Conservation (phyloP, 2,329 filamentous ascomycete genomes). For the Aspergillus tanneri region DNA sequence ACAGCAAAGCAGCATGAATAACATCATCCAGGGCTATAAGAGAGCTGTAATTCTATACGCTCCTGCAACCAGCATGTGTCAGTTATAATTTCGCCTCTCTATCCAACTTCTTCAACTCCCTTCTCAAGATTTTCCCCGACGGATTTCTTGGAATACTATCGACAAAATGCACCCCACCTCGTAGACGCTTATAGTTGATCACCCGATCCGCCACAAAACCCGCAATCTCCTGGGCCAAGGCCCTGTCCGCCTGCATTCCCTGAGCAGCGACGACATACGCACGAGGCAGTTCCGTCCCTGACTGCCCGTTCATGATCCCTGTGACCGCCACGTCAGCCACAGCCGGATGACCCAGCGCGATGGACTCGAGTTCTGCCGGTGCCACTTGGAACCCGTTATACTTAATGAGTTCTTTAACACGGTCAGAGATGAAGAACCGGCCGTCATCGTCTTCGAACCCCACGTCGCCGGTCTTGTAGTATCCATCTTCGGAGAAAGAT, state of each 20-base stretch:
- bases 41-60: too few species aligned
- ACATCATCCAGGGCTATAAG: too few species aligned
- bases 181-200: slow-evolving; percentile 33
- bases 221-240: slow-evolving; percentile 36
- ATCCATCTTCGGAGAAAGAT: slow-evolving; percentile 68
- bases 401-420: slow-evolving; percentile 59
- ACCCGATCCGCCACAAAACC: slow-evolving; percentile 27
- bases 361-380: slow-evolving; percentile 59
- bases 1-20: too few species aligned
- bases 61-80: too few species aligned
- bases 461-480: slow-evolving; percentile 78
- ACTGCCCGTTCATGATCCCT: slow-evolving; percentile 53
- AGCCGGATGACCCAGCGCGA: slow-evolving; percentile 43
- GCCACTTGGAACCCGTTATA: slow-evolving; percentile 66
- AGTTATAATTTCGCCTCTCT: slow-evolving; percentile 6
- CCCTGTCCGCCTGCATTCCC: slow-evolving; percentile 18
- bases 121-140: slow-evolving; percentile 33
- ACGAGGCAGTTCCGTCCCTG: slow-evolving; percentile 63
- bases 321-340: slow-evolving; percentile 57
- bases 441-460: slow-evolving; percentile 68
- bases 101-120: slow-evolving; percentile 25
- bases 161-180: slow-evolving; percentile 34
- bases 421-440: slow-evolving; percentile 79
- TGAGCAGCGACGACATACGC: slow-evolving; percentile 54
- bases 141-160: slow-evolving; percentile 35